A percentile compares a stretch with the other conserved stretches of the same genome.
phyloP scores from a whole-genome alignment of 2,329 filamentous ascomycete species.

The Arthroderma uncinatum region DNA sequence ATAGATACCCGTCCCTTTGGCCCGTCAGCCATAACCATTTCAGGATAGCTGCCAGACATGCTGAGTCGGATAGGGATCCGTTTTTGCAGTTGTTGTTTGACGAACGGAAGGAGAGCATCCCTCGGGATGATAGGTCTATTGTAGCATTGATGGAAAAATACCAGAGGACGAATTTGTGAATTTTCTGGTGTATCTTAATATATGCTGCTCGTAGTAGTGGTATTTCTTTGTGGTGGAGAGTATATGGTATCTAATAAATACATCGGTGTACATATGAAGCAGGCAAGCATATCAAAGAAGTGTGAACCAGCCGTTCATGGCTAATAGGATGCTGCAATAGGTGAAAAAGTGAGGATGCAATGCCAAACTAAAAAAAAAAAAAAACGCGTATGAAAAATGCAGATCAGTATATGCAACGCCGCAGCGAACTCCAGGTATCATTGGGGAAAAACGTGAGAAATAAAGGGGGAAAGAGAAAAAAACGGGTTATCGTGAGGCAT shows the following conservation, averaged over 20 bases:
- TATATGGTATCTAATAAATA: no score
- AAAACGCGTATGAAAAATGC: no score
- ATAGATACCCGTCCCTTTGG: slow-evolving; percentile 25
- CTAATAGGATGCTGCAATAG: no score
- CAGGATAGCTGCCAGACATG: slow-evolving; percentile 22
- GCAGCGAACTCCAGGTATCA: no score
- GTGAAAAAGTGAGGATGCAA: no score
- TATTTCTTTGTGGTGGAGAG: no score
- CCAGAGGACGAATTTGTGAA: neutral
- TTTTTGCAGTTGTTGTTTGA: slow-evolving; percentile 26
- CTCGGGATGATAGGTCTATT: slow-evolving; percentile 15
- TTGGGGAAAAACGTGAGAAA: neutral
- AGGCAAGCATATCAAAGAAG: no score
- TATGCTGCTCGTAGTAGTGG: neutral
- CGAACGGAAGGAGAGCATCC: slow-evolving; percentile 26
- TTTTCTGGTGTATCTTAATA: neutral
- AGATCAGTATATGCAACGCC: no score
- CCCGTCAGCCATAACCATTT: slow-evolving; percentile 26
- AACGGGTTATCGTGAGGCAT: neutral
- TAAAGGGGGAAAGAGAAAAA: neutral
- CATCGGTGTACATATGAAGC: no score
- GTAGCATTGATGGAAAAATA: slow-evolving; percentile 20
- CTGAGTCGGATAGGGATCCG: slow-evolving; percentile 17
- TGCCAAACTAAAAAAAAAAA: no score
- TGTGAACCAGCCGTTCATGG: no score